Evolutionary conservation across 169 alveolate species (phyloP), one percentile per base, ranked within the genome.

Genomic region (Plasmodium gonderi): DNA sequence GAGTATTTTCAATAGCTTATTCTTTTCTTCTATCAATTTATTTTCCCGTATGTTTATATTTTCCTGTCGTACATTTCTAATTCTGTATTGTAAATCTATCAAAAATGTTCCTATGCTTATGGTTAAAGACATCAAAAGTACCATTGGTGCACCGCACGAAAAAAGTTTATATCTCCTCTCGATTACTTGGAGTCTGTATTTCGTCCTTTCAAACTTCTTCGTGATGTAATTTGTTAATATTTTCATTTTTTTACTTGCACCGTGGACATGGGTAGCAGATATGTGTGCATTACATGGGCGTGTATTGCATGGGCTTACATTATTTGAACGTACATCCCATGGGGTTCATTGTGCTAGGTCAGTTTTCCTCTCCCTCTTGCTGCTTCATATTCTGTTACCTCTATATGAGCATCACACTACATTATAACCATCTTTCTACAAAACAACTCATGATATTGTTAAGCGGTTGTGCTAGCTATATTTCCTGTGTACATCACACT

Each of bases 31-130:
- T 17, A 45, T n/a, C 12, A 87, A 67, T 76, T 87, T 87, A 51
- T 23, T 87, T 87, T 87, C 93, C 11, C 93, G 78, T 31, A 87
- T 87, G 67, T 87, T 87, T 76, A 87, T 87, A 64, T 87, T 87
- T 26, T 87, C 78, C 36, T 87, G 90, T 67, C 93, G 26, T 6
- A 31, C 68, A 47, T 75, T 87, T 78, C 79, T 87, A 40, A 87
- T 87, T 77, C 47, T 75, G 68, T 87, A 87, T 47, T 87, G 93
- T 14, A 87, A 45, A 75, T 87, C 93, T 60, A 87, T 74, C 29
- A 87, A 47, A 31, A 54, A 87, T 29, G 93, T 87, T 4, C 93
- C 93, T 51, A 87, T 54, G 60, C 81, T 87, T 1, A 87, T 87
- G 36, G 93, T 87, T 14, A 87, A 26, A 20, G 93, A 51, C 93